A percentile compares a stretch with the other conserved stretches of the same genome.
Conservation (phyloP, 2,329 filamentous ascomycete genomes). For the Fusarium torulosum region DNA sequence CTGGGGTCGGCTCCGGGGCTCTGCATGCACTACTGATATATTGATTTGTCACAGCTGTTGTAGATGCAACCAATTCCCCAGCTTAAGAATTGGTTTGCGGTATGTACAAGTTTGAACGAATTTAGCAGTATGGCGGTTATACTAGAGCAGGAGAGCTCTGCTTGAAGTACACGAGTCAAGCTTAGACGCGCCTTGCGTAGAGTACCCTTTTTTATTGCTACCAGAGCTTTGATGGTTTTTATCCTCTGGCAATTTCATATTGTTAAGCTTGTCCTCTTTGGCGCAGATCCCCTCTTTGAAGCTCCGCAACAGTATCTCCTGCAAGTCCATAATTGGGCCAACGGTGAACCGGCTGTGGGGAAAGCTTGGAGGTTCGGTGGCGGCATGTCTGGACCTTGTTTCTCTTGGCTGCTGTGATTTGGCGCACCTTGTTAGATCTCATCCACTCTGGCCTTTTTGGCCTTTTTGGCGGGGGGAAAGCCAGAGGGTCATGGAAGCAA, state of each 20-base stretch:
- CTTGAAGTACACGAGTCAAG: background rate
- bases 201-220: background rate
- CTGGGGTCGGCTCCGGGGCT: constrained; percentile 45
- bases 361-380: constrained; percentile 40
- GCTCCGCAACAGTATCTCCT: constrained; percentile 11
- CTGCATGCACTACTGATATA: constrained; percentile 35
- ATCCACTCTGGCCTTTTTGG: constrained; percentile 39
- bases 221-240: constrained; percentile 19
- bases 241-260: constrained; percentile 15
- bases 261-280: constrained; percentile 31
- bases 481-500: constrained; percentile 33
- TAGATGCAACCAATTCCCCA: constrained; percentile 5
- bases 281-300: constrained; percentile 22
- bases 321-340: constrained; percentile 41
- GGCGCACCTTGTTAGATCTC: constrained; percentile 35
- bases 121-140: background rate
- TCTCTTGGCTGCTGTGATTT: constrained; percentile 43
- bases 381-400: constrained; percentile 36
- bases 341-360: constrained; percentile 45
- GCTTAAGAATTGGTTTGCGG: background rate
- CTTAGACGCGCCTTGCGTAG: constrained; percentile 5
- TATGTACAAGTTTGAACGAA: background rate
- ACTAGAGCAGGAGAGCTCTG: background rate
- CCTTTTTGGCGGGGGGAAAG: too few species aligned
- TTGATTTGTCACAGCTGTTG: constrained; percentile 41